Base-by-base conservation (phyloP, 169 alveolate species). In the Besnoitia besnoiti region DNA sequence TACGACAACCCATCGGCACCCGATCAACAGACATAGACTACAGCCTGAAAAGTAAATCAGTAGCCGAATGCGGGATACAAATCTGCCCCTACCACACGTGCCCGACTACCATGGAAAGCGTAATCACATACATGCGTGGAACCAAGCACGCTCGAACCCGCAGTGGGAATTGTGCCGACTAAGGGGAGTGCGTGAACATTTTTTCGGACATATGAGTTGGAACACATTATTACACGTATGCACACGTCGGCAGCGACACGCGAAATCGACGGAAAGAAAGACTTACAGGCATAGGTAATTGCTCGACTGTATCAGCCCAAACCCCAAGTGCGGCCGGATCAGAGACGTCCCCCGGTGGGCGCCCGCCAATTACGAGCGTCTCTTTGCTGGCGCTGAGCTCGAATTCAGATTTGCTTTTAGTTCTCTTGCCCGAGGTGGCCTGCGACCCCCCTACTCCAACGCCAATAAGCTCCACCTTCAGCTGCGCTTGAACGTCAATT, bases 261-360 rank as follows among this genome's bases (percentile, higher is more conserved):
- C 37, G 42, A 16, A 24, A 47, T 33, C 50, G 40, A 14, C 30
- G 49, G 19, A n/a, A 16, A 44, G 33, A 33, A 30, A 82, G 76
- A 46, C 95, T 67, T 67, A 96, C 97, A 42, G 91, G 93, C 88
- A 94, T 85, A 0, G 94, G 94, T 0, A 82, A 51, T 42, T 90
- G 89, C 14, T 95, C 97, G 0, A 93, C 93, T 0, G 94, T 73
- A 35, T 77, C 92, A 85, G 95, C 94, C 93, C 95, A 90, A 33
- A 79, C 95, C 7, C 91, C 96, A 16, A 94, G 95, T 27, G 97
- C 94, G 24, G 90, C 92, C n/a, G 94, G 94, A 50, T 97, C 98
- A 85, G 94, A 95, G 30, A 94, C 94, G 44, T 96, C 96, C 46
- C 95, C 76, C 85, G 96, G 96, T 67, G 94, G 96, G 50, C 95